Base-by-base conservation (phyloP, 352 stramenopile genomes). In the Globisporangium acanthophoron region DNA sequence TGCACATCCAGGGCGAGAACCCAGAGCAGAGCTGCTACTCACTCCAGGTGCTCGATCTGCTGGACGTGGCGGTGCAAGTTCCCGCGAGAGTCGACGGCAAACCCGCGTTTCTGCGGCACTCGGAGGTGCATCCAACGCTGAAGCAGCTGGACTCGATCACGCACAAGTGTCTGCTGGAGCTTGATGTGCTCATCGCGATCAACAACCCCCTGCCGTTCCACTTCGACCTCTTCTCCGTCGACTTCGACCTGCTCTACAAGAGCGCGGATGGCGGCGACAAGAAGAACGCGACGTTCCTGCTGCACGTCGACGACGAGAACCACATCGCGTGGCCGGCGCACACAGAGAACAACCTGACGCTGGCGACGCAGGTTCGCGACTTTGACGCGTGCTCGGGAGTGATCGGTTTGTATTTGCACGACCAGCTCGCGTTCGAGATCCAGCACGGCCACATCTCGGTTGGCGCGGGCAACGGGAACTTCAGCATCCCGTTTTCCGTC, bases 141-240 rank as follows among this genome's bases (percentile, higher is more conserved):
- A 94, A 94, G 53, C 65, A 91, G 44, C 55, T 94, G 18, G 75
- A 92, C 61, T 92, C 78, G 5, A 88, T 74, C 50, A 87, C 69
- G 13, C 78, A 66, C 59, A 85, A 76, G 59, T 94, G 85, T 61
- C 64, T 89, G 33, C 54, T 94, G 47, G 69, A 87, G 46, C 56
- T 94, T 9, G 73, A 85, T 52, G 80, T 94, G 46, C 61, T 60
- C n/a, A 75, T 94, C 46, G 77, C 68, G 43, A 74, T 92, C 55
- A 76, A 91, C 73, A 92, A 94, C 62, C 85, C 85, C 20, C 62
- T 94, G 37, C 85, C 85, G 37, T 88, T 94, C 56, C 66, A 77
- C 44, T 85, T 94, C 35, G 70, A 88, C 52, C 75, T 94, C 15
- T 87, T 80, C 41, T 66, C 68, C 13, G 69, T 92, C 16, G 67